phyloP scores from a whole-genome alignment of 139 green algal species.

The Coelastrella sp. region DNA sequence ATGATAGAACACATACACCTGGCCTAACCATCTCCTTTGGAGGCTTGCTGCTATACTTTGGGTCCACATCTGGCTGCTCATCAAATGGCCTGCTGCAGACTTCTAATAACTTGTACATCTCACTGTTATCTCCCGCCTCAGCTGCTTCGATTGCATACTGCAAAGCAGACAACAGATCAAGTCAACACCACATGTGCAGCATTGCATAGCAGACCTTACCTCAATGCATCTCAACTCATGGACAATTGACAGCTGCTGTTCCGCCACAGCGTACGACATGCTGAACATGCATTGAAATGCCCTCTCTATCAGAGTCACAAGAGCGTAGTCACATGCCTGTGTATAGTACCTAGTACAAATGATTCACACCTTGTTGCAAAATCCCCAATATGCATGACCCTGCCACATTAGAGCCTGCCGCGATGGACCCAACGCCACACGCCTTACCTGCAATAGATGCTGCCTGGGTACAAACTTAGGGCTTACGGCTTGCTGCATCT shows the following conservation, averaged over 20 bases:
- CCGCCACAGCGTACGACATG: too few species aligned
- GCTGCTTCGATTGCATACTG: constrained; percentile 79
- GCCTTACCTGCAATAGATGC: constrained; percentile 79
- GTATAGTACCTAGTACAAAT: not conserved
- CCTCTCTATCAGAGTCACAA: too few species aligned
- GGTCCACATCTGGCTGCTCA: constrained; percentile 71
- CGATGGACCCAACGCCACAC: not conserved
- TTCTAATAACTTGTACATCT: constrained; percentile 63
- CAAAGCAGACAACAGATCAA: not conserved
- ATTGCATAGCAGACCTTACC: not conserved
- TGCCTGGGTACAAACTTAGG: constrained; percentile 89
- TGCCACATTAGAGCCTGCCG: not conserved
- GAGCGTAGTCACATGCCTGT: too few species aligned
- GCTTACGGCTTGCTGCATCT: constrained; percentile 71
- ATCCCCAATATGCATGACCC: not conserved
- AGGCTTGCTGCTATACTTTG: constrained; percentile 66
- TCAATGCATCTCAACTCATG: not conserved
- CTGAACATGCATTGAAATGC: too few species aligned
- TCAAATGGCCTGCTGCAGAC: constrained; percentile 76
- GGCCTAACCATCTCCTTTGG: constrained; percentile 70
- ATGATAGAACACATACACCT: constrained; percentile 87
- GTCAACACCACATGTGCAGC: not conserved
- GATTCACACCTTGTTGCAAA: not conserved
- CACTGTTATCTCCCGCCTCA: constrained; percentile 72
- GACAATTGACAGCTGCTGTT: too few species aligned